Percentiles rank a stretch among this genome's conserved stretches.
Conservation (phyloP, 2,329 filamentous ascomycete genomes). For the Chaetothyriales sp. region DNA sequence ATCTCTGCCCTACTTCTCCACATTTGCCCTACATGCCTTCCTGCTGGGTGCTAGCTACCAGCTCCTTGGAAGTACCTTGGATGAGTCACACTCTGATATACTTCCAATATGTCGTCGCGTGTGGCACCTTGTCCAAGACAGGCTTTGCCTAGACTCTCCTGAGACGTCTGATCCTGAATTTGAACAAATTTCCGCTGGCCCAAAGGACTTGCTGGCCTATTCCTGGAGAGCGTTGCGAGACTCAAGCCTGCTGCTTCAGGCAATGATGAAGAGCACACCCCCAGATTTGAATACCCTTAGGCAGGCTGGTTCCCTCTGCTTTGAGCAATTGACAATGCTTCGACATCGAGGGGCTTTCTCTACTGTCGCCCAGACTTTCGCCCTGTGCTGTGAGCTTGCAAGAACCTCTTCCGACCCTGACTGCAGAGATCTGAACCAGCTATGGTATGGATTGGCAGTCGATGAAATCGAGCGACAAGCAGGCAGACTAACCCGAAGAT, state of each 20-base stretch:
- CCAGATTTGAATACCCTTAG: slow-evolving; percentile 44
- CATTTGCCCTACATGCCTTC: slow-evolving; percentile 11
- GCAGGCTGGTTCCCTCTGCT: slow-evolving; percentile 56
- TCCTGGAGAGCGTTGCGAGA: slow-evolving; percentile 93
- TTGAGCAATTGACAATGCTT: slow-evolving; percentile 65
- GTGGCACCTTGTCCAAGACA: slow-evolving; percentile 59
- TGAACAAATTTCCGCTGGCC: slow-evolving; percentile 58
- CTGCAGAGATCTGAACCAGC: slow-evolving; percentile 37
- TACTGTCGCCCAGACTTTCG: slow-evolving; percentile 79
- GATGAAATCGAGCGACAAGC: slow-evolving; percentile 58
- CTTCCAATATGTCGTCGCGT: slow-evolving; percentile 31
- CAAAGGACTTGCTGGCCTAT: slow-evolving; percentile 83
- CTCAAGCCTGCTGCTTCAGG: slow-evolving; percentile 61
- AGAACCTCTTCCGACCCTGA: slow-evolving; percentile 35
- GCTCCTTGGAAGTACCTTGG: slow-evolving; percentile 2
- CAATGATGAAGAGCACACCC: slow-evolving; percentile 34
- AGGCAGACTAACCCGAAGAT: slow-evolving; percentile 69
- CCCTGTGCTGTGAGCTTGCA: slow-evolving; percentile 57
- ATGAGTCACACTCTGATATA: neutral
- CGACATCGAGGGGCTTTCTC: slow-evolving; percentile 88
- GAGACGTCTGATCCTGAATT: slow-evolving; percentile 53
- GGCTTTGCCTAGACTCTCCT: slow-evolving; percentile 85
- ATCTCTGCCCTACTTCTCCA: neutral
- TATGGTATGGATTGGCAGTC: slow-evolving; percentile 61
- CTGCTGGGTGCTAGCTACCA: slow-evolving; percentile 10